Evolutionary conservation across 352 stramenopile species (phyloP).

Genomic region (Phytophthora pinifolia): DNA sequence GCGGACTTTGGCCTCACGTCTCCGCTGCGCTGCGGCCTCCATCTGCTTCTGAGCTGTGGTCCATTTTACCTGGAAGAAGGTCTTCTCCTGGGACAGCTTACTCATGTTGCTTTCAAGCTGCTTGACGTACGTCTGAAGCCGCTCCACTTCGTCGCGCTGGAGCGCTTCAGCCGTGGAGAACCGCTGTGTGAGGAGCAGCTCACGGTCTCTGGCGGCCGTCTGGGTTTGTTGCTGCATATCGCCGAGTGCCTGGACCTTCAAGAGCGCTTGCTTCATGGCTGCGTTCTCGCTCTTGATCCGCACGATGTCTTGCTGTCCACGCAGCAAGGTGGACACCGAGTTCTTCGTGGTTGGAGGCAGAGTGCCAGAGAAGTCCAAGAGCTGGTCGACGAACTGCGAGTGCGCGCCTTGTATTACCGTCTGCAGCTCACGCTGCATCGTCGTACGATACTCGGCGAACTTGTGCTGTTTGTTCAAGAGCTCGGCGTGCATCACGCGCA

Average conservation of each 20-base stretch:
- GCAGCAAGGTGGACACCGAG: constrained; percentile 45
- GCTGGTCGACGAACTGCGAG: constrained; percentile 50
- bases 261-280: constrained; percentile 61
- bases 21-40: constrained; percentile 35
- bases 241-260: constrained; percentile 66
- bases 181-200: constrained; percentile 35
- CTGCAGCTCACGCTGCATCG: constrained; percentile 65
- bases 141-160: constrained; percentile 42
- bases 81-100: constrained; percentile 53
- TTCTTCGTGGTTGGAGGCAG: constrained; percentile 60
- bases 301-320: constrained; percentile 40
- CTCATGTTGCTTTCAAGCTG: constrained; percentile 53
- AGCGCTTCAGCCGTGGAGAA: constrained; percentile 39
- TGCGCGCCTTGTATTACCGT: constrained; percentile 56
- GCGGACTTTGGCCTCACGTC: constrained; percentile 52
- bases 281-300: constrained; percentile 64
- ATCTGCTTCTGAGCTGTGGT: constrained; percentile 44
- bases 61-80: constrained; percentile 44
- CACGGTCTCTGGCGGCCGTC: constrained; percentile 36
- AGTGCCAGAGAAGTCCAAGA: constrained; percentile 56
- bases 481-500: constrained; percentile 51
- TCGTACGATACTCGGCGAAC: constrained; percentile 61
- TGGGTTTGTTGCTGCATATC: constrained; percentile 63
- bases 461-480: constrained; percentile 57
- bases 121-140: constrained; percentile 48